These are phyloP conservation scores for Cercospora sp. DNA, from an alignment of 2,329 filamentous ascomycete species.

Conservation along the genomic window DNA sequence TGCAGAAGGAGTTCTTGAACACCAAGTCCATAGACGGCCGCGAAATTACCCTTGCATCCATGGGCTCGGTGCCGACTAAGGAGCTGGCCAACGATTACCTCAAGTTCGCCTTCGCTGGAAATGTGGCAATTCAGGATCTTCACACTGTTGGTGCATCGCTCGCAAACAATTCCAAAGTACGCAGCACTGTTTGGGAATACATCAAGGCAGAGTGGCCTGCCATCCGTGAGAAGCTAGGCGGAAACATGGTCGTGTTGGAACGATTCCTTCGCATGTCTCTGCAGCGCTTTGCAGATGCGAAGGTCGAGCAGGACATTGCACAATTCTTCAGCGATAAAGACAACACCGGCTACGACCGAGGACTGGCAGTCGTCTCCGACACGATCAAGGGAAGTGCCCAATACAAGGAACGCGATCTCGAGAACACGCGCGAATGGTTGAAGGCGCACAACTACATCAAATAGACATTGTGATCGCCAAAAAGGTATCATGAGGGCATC, in stretches of 20 bases:
- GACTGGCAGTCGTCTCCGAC: conserved; percentile 80
- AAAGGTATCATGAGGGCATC: not conserved
- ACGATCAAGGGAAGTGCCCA: conserved; percentile 79
- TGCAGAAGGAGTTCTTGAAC: conserved; percentile 81
- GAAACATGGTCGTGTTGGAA: conserved; percentile 85
- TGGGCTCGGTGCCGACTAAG: conserved; percentile 71
- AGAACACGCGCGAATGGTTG: conserved; percentile 77
- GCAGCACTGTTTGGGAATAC: conserved; percentile 79
- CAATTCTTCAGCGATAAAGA: conserved; percentile 85
- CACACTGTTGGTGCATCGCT: conserved; percentile 77
- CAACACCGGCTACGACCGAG: conserved; percentile 80
- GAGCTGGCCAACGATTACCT: conserved; percentile 68
- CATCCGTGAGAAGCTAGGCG: conserved; percentile 68
- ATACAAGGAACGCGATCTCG: conserved; percentile 76
- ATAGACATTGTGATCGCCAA: conserved; percentile 7
- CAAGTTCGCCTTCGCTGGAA: conserved; percentile 75
- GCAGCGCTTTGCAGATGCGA: conserved; percentile 72
- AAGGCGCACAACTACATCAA: conserved; percentile 58
- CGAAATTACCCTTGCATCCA: conserved; percentile 74
- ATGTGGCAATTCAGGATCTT: conserved; percentile 83
- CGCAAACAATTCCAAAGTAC: conserved; percentile 69
- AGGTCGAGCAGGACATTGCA: conserved; percentile 72
- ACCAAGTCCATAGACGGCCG: conserved; percentile 88
- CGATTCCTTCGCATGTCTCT: conserved; percentile 79
- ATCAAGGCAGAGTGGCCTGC: conserved; percentile 80